Evolutionary conservation across 441 rosid species (phyloP), one percentile per base, ranked within the genome.

Genomic region (Adansonia rubrostipa): DNA sequence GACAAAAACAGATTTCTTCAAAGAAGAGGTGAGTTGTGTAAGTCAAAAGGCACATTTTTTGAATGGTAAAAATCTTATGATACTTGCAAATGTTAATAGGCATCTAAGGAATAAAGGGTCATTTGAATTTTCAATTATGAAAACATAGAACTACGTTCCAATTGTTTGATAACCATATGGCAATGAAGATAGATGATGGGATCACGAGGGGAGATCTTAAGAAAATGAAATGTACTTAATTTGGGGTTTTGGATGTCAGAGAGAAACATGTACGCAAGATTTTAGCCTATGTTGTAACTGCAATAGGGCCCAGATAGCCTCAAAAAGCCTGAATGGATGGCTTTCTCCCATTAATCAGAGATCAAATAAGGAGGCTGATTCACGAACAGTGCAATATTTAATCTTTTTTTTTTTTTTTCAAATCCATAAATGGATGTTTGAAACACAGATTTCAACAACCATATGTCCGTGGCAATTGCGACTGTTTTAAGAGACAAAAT

Each of bases 361-460:
- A 72, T 54, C 42, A 17, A 40, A 6, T 2, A 40, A 40, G 20
- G 48, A 40, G 22, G n/a, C 48, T 40, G 33, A 48, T 82, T 63
- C 82, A 75, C 71, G 79, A 82, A 82, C 81, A 47, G 24, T 14
- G 20, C 51, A 54, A 11, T 24, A 62, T 62, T 50, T 64, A 40
- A 28, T 47, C 48, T 64, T 36, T 5, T 36, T 22, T 60, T 28
- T 60, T 53, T 22, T 71, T 73, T 77, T 58, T 61, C 5, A 47
- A 60, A 58, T 36, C 44, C 20, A 22, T 51, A 36, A 42, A 64
- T 40, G 54, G 44, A 58, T 50, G 75, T 60, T 58, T 71, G 50
- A 17, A 58, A 47, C 78, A 58, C 62, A 71, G 47, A 15, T 50
- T 28, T 63, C 15, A 10, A 20, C 45, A 72, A 33, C 10, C 64